Evolutionary conservation across 768 basidiomycete genomes (phyloP).

Genomic region (Collybiopsis confluens): DNA sequence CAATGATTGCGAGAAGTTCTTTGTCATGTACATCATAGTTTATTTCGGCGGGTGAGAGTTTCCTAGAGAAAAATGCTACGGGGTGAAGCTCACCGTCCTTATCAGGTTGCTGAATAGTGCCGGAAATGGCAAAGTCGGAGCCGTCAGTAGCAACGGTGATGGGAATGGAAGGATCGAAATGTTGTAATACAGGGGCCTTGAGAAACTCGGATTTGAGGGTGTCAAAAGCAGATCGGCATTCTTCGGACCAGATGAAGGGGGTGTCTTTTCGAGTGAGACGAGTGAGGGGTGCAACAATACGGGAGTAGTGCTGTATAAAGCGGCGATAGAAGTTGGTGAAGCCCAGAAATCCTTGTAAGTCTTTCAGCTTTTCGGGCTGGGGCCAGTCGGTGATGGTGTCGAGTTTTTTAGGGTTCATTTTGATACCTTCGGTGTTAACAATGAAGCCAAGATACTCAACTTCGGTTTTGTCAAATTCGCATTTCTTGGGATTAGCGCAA

Average conservation of each 20-base stretch:
- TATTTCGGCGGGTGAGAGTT: no score
- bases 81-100: no score
- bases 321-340: no score
- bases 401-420: constrained; percentile 19
- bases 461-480: neutral
- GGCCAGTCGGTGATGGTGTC: constrained; percentile 21
- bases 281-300: constrained; percentile 13
- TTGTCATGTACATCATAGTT: no score
- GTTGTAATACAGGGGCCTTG: no score
- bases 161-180: no score
- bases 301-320: constrained; percentile 18
- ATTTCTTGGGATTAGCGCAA: no score
- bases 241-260: constrained; percentile 9
- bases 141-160: constrained; percentile 14
- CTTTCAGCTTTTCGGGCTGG: constrained; percentile 17
- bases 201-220: constrained; percentile 36
- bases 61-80: no score
- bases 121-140: constrained; percentile 16
- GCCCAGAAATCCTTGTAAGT: constrained; percentile 31
- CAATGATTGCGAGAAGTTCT: constrained; percentile 36
- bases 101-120: constrained; percentile 17
- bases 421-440: no score
- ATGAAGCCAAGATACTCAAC: no score
- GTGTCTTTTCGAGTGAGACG: constrained; percentile 11
- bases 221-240: neutral